Percentiles rank a stretch among this genome's conserved stretches.
Evolutionary conservation across 768 basidiomycete species (phyloP).

Genomic region (Phanerochaete sordida): DNA sequence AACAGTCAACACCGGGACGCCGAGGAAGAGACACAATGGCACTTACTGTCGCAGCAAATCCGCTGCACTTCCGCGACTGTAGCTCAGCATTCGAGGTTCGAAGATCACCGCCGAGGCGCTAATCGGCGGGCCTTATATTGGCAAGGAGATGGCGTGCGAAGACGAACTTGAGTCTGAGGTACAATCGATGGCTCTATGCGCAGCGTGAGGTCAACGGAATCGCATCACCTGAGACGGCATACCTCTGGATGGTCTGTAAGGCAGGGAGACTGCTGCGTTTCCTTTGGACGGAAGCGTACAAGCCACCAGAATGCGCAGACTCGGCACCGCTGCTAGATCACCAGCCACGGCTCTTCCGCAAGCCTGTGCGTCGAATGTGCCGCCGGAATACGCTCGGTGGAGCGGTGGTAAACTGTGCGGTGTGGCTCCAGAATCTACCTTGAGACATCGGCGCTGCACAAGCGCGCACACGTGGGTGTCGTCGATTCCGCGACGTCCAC

Average conservation of each 20-base stretch:
- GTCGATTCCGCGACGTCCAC: slow-evolving; percentile 88
- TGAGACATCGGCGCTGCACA: slow-evolving; percentile 89
- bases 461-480: slow-evolving; percentile 74
- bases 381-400: slow-evolving; percentile 75
- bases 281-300: slow-evolving; percentile 77
- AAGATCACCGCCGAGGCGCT: no score
- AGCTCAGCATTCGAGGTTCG: no score
- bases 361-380: slow-evolving; percentile 74
- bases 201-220: neutral
- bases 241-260: slow-evolving; percentile 81
- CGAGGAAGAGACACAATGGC: no score
- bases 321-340: slow-evolving; percentile 95
- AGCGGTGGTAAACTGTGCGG: slow-evolving; percentile 49
- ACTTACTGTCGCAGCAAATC: no score
- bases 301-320: slow-evolving; percentile 75
- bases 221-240: neutral
- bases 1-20: no score
- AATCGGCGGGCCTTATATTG: no score
- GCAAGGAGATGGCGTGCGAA: slow-evolving; percentile 79
- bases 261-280: no score
- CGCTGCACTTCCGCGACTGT: no score
- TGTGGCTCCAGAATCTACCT: no score
- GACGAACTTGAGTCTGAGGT: slow-evolving; percentile 77
- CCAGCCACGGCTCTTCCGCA: slow-evolving; percentile 88
- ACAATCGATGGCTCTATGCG: slow-evolving; percentile 62